A percentile compares a stretch with the other conserved stretches of the same genome.
phyloP scores from a whole-genome alignment of 345 rosid species.

The Camelina sativa region DNA sequence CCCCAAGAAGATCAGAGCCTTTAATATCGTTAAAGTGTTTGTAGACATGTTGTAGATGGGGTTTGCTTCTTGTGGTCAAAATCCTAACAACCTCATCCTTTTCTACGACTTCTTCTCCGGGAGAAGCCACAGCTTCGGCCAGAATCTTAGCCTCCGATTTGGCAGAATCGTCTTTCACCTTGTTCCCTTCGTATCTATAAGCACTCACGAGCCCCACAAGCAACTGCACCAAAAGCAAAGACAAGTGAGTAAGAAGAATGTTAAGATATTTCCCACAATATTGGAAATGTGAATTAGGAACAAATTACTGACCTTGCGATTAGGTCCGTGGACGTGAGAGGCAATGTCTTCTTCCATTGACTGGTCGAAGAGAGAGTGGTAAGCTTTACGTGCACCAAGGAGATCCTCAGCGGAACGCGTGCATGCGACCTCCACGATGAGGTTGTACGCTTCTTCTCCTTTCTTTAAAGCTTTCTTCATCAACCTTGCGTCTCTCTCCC shows the following conservation, averaged over 20 bases:
- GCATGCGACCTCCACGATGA: conserved; percentile 79
- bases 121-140: conserved; percentile 47
- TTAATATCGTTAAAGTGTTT: conserved; percentile 55
- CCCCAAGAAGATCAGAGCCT: conserved; percentile 61
- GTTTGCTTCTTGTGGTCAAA: conserved; percentile 82
- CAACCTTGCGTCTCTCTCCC: conserved; percentile 96
- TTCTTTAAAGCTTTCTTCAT: conserved; percentile 63
- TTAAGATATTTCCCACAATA: not conserved
- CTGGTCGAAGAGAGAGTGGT: conserved; percentile 81
- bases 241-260: conserved; percentile 1
- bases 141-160: conserved; percentile 73
- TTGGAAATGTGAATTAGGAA: not conserved
- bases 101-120: conserved; percentile 47
- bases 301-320: conserved; percentile 55
- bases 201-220: conserved; percentile 91
- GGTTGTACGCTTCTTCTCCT: conserved; percentile 54
- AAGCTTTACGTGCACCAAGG: conserved; percentile 85
- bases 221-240: conserved; percentile 51
- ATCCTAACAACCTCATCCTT: conserved; percentile 75
- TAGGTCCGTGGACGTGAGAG: conserved; percentile 50
- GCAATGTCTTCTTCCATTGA: conserved; percentile 88
- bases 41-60: conserved; percentile 59
- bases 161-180: conserved; percentile 56
- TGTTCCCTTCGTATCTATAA: conserved; percentile 83
- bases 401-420: conserved; percentile 79